These are phyloP conservation scores for Skeletonema marinoi DNA, from an alignment of 108 stramenopile genomes.

Conservation along the genomic window DNA sequence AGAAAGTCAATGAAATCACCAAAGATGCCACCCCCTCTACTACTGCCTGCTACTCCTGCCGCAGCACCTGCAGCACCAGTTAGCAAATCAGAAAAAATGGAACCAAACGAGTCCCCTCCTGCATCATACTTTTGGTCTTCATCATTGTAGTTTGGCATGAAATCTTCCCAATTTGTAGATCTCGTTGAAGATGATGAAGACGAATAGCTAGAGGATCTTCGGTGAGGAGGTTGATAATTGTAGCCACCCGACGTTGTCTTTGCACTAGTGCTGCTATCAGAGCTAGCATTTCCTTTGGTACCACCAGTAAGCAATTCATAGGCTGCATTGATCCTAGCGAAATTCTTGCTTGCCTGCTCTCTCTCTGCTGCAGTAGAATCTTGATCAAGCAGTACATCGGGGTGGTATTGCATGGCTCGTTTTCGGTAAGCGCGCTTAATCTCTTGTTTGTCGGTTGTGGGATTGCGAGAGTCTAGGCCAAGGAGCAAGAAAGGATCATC, in stretches of 20 bases:
- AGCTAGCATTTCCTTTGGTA: constrained; percentile 9
- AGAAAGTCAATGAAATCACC: constrained; percentile 81
- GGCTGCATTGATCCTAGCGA: constrained; percentile 85
- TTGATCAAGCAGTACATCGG: constrained; percentile 64
- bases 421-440: constrained; percentile 83
- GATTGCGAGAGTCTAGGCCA: constrained; percentile 36
- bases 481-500: constrained; percentile 58
- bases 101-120: constrained; percentile 76
- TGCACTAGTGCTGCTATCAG: constrained; percentile 4
- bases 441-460: constrained; percentile 64
- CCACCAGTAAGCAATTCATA: constrained; percentile 70
- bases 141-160: constrained; percentile 74
- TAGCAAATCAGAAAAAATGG: constrained; percentile 78
- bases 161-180: constrained; percentile 76
- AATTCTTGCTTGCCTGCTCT: constrained; percentile 67
- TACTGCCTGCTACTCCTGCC: constrained; percentile 38
- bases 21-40: constrained; percentile 49
- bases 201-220: constrained; percentile 44
- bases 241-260: constrained; percentile 25
- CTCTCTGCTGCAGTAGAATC: constrained; percentile 64
- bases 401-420: constrained; percentile 81
- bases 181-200: constrained; percentile 34
- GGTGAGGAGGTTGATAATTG: constrained; percentile 77
- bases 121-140: constrained; percentile 71
- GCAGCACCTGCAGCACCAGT: constrained; percentile 60